Evolutionary conservation across 1,139 yeast species (phyloP).

Genomic region (Eremothecium gossypii): DNA sequence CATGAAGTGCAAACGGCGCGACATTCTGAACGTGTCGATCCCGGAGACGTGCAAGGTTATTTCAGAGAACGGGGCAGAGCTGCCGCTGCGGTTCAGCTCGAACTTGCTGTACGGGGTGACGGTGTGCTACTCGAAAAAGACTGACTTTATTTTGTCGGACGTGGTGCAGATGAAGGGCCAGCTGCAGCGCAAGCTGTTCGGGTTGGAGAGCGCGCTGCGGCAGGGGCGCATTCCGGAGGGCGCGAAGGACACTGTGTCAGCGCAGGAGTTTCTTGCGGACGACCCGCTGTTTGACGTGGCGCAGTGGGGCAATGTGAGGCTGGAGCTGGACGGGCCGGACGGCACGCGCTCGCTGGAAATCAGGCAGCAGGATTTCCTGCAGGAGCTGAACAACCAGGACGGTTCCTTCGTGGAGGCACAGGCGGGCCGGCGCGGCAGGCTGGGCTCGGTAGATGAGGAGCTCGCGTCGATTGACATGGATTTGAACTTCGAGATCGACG

Average conservation of each 20-base stretch:
- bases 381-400: slow-evolving; percentile 19
- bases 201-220: slow-evolving; percentile 2
- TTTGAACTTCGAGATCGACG: slow-evolving; percentile 24
- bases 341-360: slow-evolving; percentile 12
- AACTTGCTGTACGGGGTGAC: slow-evolving; percentile 27
- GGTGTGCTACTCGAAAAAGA: slow-evolving; percentile 25
- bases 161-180: slow-evolving; percentile 16
- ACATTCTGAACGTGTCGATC: slow-evolving; percentile 25
- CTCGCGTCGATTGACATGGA: slow-evolving; percentile 21
- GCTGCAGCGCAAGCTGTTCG: slow-evolving; percentile 17
- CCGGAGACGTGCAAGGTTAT: slow-evolving; percentile 25
- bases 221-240: slow-evolving; percentile 1
- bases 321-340: slow-evolving; percentile 7
- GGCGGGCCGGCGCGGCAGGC: background rate
- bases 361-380: slow-evolving; percentile 22
- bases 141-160: slow-evolving; percentile 26
- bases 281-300: slow-evolving; percentile 23
- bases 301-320: slow-evolving; percentile 12
- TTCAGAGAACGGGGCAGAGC: slow-evolving; percentile 11
- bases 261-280: slow-evolving; percentile 14
- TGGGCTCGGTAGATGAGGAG: slow-evolving; percentile 5
- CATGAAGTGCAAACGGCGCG: slow-evolving; percentile 17
- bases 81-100: slow-evolving; percentile 25
- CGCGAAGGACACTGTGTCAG: background rate
- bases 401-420: background rate